Base-by-base conservation (phyloP, 331 rosid species). In the Rosa hybrid region DNA sequence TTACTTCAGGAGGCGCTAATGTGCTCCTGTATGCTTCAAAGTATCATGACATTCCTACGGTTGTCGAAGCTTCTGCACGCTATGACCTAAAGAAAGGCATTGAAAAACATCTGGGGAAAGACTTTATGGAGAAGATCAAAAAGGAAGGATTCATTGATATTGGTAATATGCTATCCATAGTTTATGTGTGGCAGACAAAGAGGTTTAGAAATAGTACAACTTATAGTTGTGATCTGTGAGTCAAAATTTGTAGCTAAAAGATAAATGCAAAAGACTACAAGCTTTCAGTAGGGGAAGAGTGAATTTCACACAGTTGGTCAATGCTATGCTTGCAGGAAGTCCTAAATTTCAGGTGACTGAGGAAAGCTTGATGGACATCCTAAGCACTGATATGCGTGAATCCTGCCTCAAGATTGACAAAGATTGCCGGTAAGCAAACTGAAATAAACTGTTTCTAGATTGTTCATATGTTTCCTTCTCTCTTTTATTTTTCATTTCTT, bases 371-470 rank as follows among this genome's bases (percentile, higher is more conserved):
- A 62, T 25, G 41, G 68, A 62, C 27, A 41, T 41, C 41, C 68
- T 62, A 27, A 62, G 68, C 68, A 62, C 41, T 0, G 41, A 62
- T 62, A 62, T 62, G 39, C 41, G 27, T 62, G 41, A 25, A 62
- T 25, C 38, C 0, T 62, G 68, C 68, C 68, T 62, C 8, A 62
- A 62, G 39, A 89, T 90, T 80, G 92, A 89, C 85, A 89, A 86
- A 80, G 89, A 88, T 51, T 89, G 97, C 93, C 87, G 81, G 93
- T 88, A 45, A 88, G 79, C 60, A 63, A 77, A 34, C 3, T 63
- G 42, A 5, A n/a, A 0, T 71, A 25, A 23, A 14, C 14, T 25
- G 27, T 25, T 62, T 62, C 38, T 20, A 56, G 63, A n/a, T 20
- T 20, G 23, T 20, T 18, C 2, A 9, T 57, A n/a, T 57, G 64